These are phyloP conservation scores for Earliella scabrosa DNA, from an alignment of 1,284 basidiomycete species.

Conservation along the genomic window DNA sequence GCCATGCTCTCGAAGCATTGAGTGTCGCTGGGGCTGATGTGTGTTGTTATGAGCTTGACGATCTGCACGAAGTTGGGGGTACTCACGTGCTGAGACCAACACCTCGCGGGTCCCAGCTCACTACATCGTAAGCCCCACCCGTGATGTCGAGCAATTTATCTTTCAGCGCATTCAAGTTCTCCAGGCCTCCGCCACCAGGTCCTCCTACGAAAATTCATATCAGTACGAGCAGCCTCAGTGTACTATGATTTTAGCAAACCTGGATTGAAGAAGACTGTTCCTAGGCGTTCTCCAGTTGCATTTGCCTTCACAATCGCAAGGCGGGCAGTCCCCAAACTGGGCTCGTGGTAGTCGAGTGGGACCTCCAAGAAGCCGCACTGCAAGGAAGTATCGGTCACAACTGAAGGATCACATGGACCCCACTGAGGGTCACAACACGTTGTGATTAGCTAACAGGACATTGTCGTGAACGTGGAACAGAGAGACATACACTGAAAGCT, in stretches of 20 bases:
- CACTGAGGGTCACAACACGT: too few relatives aligned
- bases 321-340: neutral
- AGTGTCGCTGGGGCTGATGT: slow-evolving; percentile 8
- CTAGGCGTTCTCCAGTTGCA: neutral
- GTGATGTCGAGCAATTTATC: slow-evolving; percentile 1
- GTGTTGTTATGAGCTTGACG: neutral
- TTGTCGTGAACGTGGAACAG: too few relatives aligned
- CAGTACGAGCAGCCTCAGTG: too few relatives aligned
- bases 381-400: neutral
- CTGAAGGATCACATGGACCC: neutral
- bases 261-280: slow-evolving; percentile 17
- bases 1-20: slow-evolving; percentile 10
- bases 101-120: slow-evolving; percentile 19
- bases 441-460: too few relatives aligned
- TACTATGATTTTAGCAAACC: neutral
- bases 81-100: slow-evolving; percentile 11
- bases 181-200: neutral
- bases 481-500: too few relatives aligned
- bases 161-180: neutral
- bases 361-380: neutral
- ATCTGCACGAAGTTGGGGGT: neutral
- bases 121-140: slow-evolving; percentile 12
- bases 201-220: neutral
- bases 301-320: neutral
- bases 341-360: slow-evolving; percentile 1